Evolutionary conservation across 2,329 filamentous ascomycete genomes (phyloP).

Genomic region (Trichophyton equinum): DNA sequence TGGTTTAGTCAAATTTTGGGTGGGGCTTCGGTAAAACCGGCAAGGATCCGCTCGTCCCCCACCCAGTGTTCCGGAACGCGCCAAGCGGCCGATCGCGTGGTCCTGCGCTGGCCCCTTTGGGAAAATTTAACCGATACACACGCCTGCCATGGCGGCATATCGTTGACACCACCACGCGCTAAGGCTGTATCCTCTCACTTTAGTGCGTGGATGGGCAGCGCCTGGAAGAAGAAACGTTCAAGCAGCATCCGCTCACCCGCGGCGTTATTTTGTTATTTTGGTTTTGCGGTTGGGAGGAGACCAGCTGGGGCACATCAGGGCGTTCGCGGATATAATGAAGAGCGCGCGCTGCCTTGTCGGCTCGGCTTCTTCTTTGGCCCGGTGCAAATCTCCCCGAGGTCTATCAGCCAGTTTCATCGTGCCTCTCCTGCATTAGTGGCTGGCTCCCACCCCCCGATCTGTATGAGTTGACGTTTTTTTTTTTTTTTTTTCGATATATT

Average conservation of each 20-base stretch:
- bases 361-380: background rate
- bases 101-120: background rate
- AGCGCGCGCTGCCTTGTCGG: slow-evolving; percentile 51
- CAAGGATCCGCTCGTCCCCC: background rate
- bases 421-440: background rate
- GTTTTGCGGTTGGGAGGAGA: background rate
- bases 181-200: too few species aligned
- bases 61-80: slow-evolving; percentile 2
- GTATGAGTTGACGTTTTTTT: too few species aligned
- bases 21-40: slow-evolving; percentile 2
- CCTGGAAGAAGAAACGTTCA: background rate
- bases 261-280: background rate
- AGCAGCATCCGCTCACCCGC: background rate
- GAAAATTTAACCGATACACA: background rate
- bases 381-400: background rate
- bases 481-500: too few species aligned
- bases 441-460: too few species aligned
- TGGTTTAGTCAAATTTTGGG: background rate
- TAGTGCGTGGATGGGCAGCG: background rate
- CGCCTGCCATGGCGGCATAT: background rate
- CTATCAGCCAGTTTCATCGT: background rate
- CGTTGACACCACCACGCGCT: background rate
- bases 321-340: slow-evolving; percentile 49
- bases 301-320: slow-evolving; percentile 38
- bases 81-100: slow-evolving; percentile 3